Base-by-base conservation (phyloP, 2,329 filamentous ascomycete genomes). In the Exophiala lecanii-corni region DNA sequence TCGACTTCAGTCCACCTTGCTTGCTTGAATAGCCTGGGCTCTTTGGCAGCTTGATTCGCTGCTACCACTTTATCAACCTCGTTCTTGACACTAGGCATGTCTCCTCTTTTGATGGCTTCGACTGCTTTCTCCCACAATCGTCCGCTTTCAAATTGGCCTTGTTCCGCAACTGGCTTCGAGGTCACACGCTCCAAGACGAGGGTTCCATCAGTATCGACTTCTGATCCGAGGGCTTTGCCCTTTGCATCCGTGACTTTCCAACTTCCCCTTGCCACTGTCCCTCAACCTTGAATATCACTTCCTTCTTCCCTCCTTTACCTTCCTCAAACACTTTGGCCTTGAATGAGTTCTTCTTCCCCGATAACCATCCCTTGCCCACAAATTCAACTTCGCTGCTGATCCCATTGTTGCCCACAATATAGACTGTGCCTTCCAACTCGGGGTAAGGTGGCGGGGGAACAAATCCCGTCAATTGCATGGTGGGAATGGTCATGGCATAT, bases 11-110 rank as follows among this genome's bases (percentile, higher is more conserved):
- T 19, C 34, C 23, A 38, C 7, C 38, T 26, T 16, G 32, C 17
- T 9, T 21, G 10, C 6, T 30, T 7, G 68, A 97, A 97, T 70
- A 91, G 97, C 41, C 83, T 77, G 36, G 89, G 76, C 59, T 89
- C 77, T 51, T 89, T 80, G 67, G 79, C 72, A 64, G 76, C 86
- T 7, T 89, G 81, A 72, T 97, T 89, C 28, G 82, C 80, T 55
- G 88, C 86, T 66, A 97, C 91, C 51, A 96, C 94, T 66, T 88
- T 86, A 43, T 78, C 76, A 73, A 96, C 96, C 63, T 94, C 86
- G 9, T 68, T 60, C 2, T 81, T 79, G 1, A 87, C 86, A 4
- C 76, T 69, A 55, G 94, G 86, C 76, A 96, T 86, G 63, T 96
- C 87, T 44, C 87, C 86, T 54, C 76, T 79, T 44, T 78, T 75